Percentiles rank a stretch among this genome's conserved stretches.
Conservation (phyloP, 306 rosid species). For the Fagus crenata region DNA sequence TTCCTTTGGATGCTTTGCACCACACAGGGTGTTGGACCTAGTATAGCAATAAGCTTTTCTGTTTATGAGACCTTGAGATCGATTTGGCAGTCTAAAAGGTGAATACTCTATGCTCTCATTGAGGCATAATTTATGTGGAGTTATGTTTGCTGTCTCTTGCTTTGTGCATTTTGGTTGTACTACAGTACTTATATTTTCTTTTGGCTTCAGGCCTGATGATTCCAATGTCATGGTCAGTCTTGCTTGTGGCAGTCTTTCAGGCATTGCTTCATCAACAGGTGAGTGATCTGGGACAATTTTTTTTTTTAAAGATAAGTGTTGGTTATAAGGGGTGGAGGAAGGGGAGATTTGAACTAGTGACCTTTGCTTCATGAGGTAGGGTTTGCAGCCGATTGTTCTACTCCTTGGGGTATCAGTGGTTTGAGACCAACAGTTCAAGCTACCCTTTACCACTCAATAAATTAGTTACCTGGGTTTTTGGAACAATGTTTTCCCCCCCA, state of each 20-base stretch:
- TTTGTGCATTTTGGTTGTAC: constrained; percentile 15
- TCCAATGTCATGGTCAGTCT: constrained; percentile 70
- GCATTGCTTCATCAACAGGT: constrained; percentile 92
- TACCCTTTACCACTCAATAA: neutral
- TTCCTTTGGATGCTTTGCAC: constrained; percentile 13
- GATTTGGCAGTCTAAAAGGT: constrained; percentile 70
- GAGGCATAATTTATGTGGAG: constrained; percentile 5
- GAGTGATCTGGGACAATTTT: neutral
- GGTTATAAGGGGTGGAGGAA: too few species aligned
- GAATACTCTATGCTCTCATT: constrained; percentile 28
- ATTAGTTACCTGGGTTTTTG: too few species aligned
- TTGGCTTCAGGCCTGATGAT: constrained; percentile 64
- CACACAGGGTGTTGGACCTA: constrained; percentile 87
- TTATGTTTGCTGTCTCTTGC: neutral
- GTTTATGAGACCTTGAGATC: constrained; percentile 72
- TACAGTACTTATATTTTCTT: constrained; percentile 20
- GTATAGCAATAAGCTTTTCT: constrained; percentile 80
- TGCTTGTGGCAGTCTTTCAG: constrained; percentile 86
- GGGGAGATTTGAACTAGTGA: too few species aligned
- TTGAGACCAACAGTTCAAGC: neutral
- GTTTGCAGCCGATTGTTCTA: too few species aligned
- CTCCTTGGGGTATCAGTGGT: too few species aligned
- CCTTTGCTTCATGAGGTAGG: too few species aligned
- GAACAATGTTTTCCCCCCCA: too few species aligned
- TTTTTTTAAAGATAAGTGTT: too few species aligned